phyloP scores from a whole-genome alignment of 1,284 basidiomycete genomes.

The Pseudozyma thailandica region DNA sequence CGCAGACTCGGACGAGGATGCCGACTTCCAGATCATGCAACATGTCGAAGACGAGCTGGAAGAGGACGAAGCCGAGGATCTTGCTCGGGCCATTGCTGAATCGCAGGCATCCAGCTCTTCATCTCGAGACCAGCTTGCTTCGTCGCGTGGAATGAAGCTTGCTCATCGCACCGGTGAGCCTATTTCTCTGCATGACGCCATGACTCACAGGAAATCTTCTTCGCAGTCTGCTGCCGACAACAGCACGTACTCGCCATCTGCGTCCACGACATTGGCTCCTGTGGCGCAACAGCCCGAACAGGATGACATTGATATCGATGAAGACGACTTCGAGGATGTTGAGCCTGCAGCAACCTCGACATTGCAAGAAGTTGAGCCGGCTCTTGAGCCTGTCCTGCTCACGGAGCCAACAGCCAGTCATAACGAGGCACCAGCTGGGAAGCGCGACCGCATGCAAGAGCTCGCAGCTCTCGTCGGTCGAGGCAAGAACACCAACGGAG shows the following conservation, averaged over 20 bases:
- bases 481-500: neutral
- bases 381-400: neutral
- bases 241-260: neutral
- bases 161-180: slow-evolving; percentile 33
- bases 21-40: slow-evolving; percentile 15
- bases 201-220: slow-evolving; percentile 6
- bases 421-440: neutral
- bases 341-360: slow-evolving; percentile 13
- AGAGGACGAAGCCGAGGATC: slow-evolving; percentile 55
- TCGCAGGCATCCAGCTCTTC: slow-evolving; percentile 20
- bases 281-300: no score
- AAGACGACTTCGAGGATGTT: slow-evolving; percentile 46
- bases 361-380: slow-evolving; percentile 10
- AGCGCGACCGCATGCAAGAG: slow-evolving; percentile 40
- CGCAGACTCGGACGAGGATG: slow-evolving; percentile 21
- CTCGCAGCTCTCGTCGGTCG: slow-evolving; percentile 39
- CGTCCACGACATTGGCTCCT: neutral
- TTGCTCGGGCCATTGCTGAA: slow-evolving; percentile 50
- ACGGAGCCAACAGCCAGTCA: neutral
- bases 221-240: neutral
- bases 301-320: slow-evolving; percentile 24
- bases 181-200: slow-evolving; percentile 37
- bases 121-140: neutral
- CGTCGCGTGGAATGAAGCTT: slow-evolving; percentile 23
- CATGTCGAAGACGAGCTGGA: slow-evolving; percentile 35